Conservation (phyloP, 2,329 filamentous ascomycete species). For the Trichoderma citrinoviride region DNA sequence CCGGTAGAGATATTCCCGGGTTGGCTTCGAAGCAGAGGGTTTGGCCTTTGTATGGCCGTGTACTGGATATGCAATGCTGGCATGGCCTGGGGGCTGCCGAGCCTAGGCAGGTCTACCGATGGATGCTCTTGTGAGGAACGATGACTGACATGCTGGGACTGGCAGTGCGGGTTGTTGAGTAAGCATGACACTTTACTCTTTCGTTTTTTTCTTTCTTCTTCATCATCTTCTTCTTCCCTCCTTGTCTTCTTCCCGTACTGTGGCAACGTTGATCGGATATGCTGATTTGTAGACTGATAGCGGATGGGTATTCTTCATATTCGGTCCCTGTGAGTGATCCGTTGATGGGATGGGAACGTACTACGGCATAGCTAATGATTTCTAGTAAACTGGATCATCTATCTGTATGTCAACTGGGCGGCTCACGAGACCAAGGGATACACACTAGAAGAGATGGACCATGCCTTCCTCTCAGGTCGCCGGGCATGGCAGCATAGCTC, state of each 20-base stretch:
- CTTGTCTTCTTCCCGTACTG: neutral
- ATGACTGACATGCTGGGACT: neutral
- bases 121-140: neutral
- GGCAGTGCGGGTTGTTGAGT: slow-evolving; percentile 49
- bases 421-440: slow-evolving; percentile 73
- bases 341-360: neutral
- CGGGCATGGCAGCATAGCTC: slow-evolving; percentile 56
- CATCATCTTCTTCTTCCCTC: neutral
- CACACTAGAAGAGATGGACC: slow-evolving; percentile 67
- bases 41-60: slow-evolving; percentile 41
- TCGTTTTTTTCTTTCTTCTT: neutral
- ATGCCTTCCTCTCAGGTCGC: slow-evolving; percentile 60
- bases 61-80: slow-evolving; percentile 38
- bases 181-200: slow-evolving; percentile 1
- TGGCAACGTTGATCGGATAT: neutral
- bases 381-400: slow-evolving; percentile 51
- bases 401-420: slow-evolving; percentile 68
- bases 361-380: neutral
- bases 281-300: slow-evolving; percentile 10
- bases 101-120: slow-evolving; percentile 46
- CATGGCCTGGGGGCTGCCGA: slow-evolving; percentile 35
- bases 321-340: slow-evolving; percentile 54
- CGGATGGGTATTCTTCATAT: slow-evolving; percentile 69
- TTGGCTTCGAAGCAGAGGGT: slow-evolving; percentile 45
- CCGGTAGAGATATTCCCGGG: slow-evolving; percentile 47